Evolutionary conservation across 2,329 filamentous ascomycete species (phyloP).

Genomic region (Aspergillus terreus): DNA sequence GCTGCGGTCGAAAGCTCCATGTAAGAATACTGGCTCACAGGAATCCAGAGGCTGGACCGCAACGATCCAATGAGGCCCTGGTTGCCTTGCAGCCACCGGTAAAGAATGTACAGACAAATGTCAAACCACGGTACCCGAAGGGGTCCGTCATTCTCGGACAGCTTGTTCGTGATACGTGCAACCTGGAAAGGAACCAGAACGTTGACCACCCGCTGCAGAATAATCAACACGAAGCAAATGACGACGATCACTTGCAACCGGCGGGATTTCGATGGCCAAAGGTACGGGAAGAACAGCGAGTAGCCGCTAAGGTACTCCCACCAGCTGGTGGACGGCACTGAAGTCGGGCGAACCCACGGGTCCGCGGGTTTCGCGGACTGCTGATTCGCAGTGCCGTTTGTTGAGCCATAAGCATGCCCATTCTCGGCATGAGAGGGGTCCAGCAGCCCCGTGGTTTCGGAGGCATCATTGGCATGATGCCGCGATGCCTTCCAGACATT

Average conservation of each 20-base stretch:
- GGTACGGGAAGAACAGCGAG: conserved; percentile 89
- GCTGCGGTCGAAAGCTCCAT: conserved; percentile 88
- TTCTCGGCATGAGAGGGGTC: conserved; percentile 42
- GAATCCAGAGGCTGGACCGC: conserved; percentile 87
- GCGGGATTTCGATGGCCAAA: conserved; percentile 83
- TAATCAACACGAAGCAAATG: conserved; percentile 74
- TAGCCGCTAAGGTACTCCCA: conserved; percentile 94
- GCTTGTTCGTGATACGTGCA: conserved; percentile 70
- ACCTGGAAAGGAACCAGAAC: conserved; percentile 80
- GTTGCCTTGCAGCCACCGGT: conserved; percentile 78
- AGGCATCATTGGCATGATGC: conserved; percentile 31
- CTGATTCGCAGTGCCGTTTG: conserved; percentile 36
- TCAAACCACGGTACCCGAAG: conserved; percentile 65
- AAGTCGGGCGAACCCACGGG: conserved; percentile 85
- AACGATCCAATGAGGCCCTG: conserved; percentile 82
- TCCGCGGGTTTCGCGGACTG: conserved; percentile 50
- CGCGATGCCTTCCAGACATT: conserved; percentile 33
- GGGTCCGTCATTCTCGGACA: conserved; percentile 57
- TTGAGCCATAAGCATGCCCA: conserved; percentile 50
- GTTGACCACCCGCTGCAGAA: conserved; percentile 80
- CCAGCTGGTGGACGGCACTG: conserved; percentile 84
- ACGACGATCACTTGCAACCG: conserved; percentile 74
- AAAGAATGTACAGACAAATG: conserved; percentile 73
- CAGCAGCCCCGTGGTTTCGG: conserved; percentile 43
- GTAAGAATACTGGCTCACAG: conserved; percentile 95